Evolutionary conservation across 2,329 filamentous ascomycete genomes (phyloP).

Genomic region (Lasiodiplodia gonubiensis): DNA sequence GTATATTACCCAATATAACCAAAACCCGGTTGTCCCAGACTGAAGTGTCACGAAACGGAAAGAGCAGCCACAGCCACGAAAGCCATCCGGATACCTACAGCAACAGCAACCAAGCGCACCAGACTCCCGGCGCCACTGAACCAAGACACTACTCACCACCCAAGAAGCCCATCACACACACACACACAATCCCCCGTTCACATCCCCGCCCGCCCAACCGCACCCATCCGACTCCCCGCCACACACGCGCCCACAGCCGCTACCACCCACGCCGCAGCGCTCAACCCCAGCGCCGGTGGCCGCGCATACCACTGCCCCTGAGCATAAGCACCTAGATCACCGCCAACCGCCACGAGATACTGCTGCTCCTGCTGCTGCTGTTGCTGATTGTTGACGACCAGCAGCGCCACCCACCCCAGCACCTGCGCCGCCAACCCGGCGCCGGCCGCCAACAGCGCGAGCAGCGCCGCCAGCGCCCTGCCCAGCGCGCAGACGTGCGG

Average conservation of each 20-base stretch:
- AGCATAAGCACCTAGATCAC: not conserved
- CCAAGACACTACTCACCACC: no score
- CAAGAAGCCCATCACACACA: no score
- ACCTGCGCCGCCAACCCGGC: not conserved
- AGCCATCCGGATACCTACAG: no score
- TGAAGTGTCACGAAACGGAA: no score
- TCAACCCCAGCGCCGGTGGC: slow-evolving; percentile 2
- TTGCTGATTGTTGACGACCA: slow-evolving; percentile 1
- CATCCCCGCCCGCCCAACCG: not conserved
- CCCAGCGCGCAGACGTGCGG: slow-evolving; percentile 9
- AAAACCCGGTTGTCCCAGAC: no score
- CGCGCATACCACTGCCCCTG: slow-evolving; percentile 4
- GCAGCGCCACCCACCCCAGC: not conserved
- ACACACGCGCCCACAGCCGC: not conserved
- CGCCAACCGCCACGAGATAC: not conserved
- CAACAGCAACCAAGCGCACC: no score
- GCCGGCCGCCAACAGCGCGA: slow-evolving; percentile 6
- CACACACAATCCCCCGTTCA: not conserved
- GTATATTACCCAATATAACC: no score
- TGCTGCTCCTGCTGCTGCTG: no score
- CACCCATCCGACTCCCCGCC: slow-evolving; percentile 1
- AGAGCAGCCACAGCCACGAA: no score
- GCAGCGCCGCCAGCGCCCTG: slow-evolving; percentile 4
- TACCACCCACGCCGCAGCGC: slow-evolving; percentile 17
- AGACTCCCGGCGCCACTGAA: no score